Conservation (phyloP, 768 basidiomycete species). For the Amanita thiersii region DNA sequence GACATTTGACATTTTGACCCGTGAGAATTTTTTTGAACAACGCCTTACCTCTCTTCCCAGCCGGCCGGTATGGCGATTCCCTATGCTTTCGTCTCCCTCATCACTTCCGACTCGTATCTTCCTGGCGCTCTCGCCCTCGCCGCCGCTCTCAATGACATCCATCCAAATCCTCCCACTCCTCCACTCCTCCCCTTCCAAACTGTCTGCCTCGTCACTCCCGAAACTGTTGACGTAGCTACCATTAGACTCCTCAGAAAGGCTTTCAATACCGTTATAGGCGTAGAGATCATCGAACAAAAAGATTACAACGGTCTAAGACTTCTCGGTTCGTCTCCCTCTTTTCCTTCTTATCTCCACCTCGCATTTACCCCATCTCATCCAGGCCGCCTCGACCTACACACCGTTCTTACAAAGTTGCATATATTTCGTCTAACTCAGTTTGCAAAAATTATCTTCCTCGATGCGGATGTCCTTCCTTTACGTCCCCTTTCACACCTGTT, state of each 20-base stretch:
- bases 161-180: conserved; percentile 46
- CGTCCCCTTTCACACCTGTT: conserved; percentile 93
- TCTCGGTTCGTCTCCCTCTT: conserved; percentile 56
- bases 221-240: conserved; percentile 77
- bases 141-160: conserved; percentile 77
- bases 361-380: not conserved
- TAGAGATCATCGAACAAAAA: conserved; percentile 76
- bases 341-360: not conserved
- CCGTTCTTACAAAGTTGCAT: conserved; percentile 95
- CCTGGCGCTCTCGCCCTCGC: conserved; percentile 86
- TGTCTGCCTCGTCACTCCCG: conserved; percentile 90
- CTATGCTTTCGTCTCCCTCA: conserved; percentile 85
- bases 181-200: conserved; percentile 68
- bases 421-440: conserved; percentile 88
- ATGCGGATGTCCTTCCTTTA: conserved; percentile 86
- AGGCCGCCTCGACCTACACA: conserved; percentile 93
- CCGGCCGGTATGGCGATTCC: conserved; percentile 44
- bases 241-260: conserved; percentile 73
- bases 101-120: conserved; percentile 89
- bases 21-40: too few relatives aligned
- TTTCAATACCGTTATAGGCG: conserved; percentile 84
- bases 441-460: conserved; percentile 81
- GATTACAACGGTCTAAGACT: conserved; percentile 62
- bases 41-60: conserved; percentile 9
- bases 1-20: too few relatives aligned